A percentile compares a stretch with the other conserved stretches of the same genome.
These are phyloP conservation scores for Camellia sinensis DNA, from an alignment of 148 eudicot genomes.

Conservation along the genomic window DNA sequence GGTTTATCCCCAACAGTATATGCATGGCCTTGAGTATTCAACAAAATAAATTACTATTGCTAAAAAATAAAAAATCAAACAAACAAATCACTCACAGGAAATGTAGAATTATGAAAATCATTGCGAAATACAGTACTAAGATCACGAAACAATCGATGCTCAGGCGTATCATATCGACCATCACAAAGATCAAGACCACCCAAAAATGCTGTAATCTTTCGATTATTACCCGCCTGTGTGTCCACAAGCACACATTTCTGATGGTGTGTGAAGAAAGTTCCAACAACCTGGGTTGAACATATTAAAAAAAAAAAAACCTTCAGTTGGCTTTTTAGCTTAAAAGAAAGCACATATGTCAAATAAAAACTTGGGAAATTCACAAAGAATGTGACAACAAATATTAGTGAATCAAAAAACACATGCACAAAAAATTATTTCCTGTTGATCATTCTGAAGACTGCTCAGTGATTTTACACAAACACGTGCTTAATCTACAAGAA, in stretches of 20 bases:
- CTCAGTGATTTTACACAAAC: neutral
- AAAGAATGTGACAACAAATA: neutral
- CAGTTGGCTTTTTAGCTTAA: neutral
- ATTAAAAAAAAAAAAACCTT: constrained; percentile 16
- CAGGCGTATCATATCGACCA: constrained; percentile 98
- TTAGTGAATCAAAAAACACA: neutral
- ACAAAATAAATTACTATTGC: neutral
- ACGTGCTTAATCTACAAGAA: neutral
- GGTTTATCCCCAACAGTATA: too few species aligned
- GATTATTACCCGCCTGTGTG: constrained; percentile 83
- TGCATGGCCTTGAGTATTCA: neutral
- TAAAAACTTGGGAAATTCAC: neutral
- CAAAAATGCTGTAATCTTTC: constrained; percentile 84
- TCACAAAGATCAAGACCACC: constrained; percentile 98
- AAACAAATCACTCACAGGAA: constrained; percentile 62
- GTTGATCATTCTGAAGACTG: neutral
- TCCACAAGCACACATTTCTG: constrained; percentile 99
- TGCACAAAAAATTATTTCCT: neutral
- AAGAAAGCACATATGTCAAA: neutral
- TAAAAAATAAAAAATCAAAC: constrained; percentile 9
- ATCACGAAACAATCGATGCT: constrained; percentile 85
- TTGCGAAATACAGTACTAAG: constrained; percentile 70
- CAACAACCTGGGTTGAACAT: constrained; percentile 64
- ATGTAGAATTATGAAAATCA: constrained; percentile 86
- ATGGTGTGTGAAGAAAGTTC: constrained; percentile 89